Evolutionary conservation across 2,329 filamentous ascomycete genomes (phyloP).

Genomic region (Aureobasidium sp.): DNA sequence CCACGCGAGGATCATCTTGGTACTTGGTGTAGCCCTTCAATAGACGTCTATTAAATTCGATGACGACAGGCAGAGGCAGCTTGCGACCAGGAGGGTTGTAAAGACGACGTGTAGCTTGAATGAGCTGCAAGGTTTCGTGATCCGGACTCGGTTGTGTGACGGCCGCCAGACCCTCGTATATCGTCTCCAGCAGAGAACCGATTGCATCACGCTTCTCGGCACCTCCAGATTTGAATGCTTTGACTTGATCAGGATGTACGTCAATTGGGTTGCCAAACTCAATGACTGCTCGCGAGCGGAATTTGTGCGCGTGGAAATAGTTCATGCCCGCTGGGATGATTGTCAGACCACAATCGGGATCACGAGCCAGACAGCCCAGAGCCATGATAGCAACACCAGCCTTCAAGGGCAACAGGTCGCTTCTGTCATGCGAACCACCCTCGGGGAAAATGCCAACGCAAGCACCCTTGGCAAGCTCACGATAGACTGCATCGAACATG

Average conservation of each 20-base stretch:
- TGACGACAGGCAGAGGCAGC: conserved; percentile 80
- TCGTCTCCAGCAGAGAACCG: conserved; percentile 73
- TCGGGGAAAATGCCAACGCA: conserved; percentile 96
- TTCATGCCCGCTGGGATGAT: conserved; percentile 99
- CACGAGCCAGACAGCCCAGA: conserved; percentile 75
- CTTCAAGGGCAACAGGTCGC: conserved; percentile 88
- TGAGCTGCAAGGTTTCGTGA: conserved; percentile 83
- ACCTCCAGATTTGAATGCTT: conserved; percentile 71
- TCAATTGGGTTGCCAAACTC: conserved; percentile 91
- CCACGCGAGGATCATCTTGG: conserved; percentile 81
- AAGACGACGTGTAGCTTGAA: conserved; percentile 84
- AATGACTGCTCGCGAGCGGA: conserved; percentile 87
- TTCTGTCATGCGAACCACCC: conserved; percentile 90
- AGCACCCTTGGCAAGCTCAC: conserved; percentile 70
- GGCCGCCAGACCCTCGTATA: conserved; percentile 75
- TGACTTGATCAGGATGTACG: conserved; percentile 71
- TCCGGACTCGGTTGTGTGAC: conserved; percentile 90
- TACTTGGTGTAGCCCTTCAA: conserved; percentile 87
- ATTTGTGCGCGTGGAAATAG: conserved; percentile 98
- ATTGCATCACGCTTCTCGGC: conserved; percentile 73
- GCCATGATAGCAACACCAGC: conserved; percentile 98
- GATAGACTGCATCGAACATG: conserved; percentile 93
- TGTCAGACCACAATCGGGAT: conserved; percentile 80
- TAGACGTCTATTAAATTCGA: conserved; percentile 86
- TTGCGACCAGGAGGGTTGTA: conserved; percentile 95